Base-by-base conservation (phyloP, 192 early-diverging fungal species). In the Podila verticillata region DNA sequence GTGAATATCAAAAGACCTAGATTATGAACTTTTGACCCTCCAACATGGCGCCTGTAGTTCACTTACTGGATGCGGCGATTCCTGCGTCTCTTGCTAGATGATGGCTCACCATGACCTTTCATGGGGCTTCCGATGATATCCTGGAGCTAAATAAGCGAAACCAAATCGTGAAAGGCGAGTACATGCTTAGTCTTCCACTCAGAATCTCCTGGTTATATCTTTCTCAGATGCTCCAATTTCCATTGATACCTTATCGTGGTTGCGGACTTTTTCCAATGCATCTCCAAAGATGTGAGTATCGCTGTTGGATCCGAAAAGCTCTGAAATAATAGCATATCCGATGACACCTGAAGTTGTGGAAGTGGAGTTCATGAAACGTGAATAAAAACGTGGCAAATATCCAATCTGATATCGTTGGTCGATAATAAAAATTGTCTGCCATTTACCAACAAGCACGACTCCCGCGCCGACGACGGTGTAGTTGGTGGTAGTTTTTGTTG, bases 241-340 rank as follows among this genome's bases (percentile, higher is more conserved):
- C 26, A 56, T 10, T 8, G 5, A 29, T 69, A 83, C 75, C 65
- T 85, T 72, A 31, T 83, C 73, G 56, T 89, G 68, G 39, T 66
- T 72, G 36, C 83, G 65, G 61, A 84, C 81, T 28, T 78, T 81
- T 57, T 89, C 85, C 63, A 89, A 63, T 51, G 86, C 82, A 24
- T 87, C 85, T n/a, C 73, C 82, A 68, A 87, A 89, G 44, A 89
- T 73, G 63, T 78, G 81, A 1, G 87, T 88, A 5, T 83, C 75
- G 57, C 86, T 85, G 68, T 86, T 81, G 51, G 86, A 67, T 57
- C 85, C 75, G 66, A 87, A 85, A 8, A 89, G 57, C 51, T 89
- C 88, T 1, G 80, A 75, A 29, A 81, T 62, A 12, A 83, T 77
- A 30, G 72, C 81, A 64, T 89, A 89, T 24, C 82, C 66, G 22